phyloP scores from a whole-genome alignment of 176 grass and related monocot species.

The Rhynchospora tenuis region DNA sequence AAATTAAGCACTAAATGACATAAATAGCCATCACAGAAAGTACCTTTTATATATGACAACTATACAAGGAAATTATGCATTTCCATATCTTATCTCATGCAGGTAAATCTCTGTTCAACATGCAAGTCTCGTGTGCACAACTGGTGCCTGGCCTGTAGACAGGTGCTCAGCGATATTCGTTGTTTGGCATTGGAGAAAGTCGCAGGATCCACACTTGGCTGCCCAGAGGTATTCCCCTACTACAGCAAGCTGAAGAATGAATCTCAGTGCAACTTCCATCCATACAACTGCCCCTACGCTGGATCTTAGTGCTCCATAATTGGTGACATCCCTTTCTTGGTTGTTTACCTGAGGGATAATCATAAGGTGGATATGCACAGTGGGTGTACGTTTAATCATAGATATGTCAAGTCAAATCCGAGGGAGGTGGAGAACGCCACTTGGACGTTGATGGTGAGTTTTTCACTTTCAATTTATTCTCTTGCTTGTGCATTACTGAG shows the following conservation, averaged over 20 bases:
- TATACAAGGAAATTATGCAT: no score
- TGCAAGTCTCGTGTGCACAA: conserved; percentile 87
- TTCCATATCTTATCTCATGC: no score
- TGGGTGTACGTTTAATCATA: conserved; percentile 91
- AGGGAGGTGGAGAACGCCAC: conserved; percentile 79
- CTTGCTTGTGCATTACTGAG: not conserved
- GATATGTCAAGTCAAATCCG: conserved; percentile 79
- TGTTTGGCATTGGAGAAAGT: conserved; percentile 97
- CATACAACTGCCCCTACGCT: conserved; percentile 79
- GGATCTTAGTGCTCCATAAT: conserved; percentile 61
- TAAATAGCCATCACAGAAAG: no score
- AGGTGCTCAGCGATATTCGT: conserved; percentile 87
- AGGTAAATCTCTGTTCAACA: conserved; percentile 65
- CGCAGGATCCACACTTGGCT: conserved; percentile 65
- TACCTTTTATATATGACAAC: no score
- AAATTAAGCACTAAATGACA: no score
- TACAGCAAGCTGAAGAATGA: conserved; percentile 92
- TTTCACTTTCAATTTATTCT: not conserved
- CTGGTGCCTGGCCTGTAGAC: conserved; percentile 80
- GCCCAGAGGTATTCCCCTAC: conserved; percentile 78
- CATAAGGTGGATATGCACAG: conserved; percentile 91
- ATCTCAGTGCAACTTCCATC: conserved; percentile 52
- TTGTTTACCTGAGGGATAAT: conserved; percentile 70
- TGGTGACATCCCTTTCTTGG: conserved; percentile 69
- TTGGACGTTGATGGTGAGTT: conserved; percentile 81